Conservation (phyloP, 306 rosid genomes). For the Casuarina equisetifolia region DNA sequence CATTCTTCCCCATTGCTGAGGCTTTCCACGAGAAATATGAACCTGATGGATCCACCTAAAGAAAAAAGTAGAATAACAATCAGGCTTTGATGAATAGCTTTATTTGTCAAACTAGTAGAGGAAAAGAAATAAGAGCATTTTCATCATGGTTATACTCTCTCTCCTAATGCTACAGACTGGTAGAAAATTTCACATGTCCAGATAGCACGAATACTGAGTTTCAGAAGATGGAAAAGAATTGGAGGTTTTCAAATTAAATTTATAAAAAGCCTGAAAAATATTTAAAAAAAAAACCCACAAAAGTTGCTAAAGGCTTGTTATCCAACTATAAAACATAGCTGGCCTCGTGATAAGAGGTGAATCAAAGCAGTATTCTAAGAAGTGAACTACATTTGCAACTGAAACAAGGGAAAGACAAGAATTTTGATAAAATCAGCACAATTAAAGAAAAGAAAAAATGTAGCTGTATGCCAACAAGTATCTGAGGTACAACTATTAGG, state of each 20-base stretch:
- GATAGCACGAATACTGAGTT: neutral
- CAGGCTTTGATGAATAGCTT: neutral
- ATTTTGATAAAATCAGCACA: no score
- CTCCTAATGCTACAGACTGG: neutral
- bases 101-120: neutral
- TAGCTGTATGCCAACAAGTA: neutral
- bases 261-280: neutral
- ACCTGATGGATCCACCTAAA: conserved; percentile 96
- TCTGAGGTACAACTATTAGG: neutral
- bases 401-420: neutral
- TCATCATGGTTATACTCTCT: neutral
- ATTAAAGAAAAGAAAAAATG: neutral
- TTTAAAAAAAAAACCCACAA: neutral
- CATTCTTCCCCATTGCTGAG: conserved; percentile 98
- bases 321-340: neutral
- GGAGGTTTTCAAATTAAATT: no score
- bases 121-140: neutral
- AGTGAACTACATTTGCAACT: neutral
- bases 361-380: neutral
- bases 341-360: neutral
- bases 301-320: neutral
- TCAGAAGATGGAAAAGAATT: neutral
- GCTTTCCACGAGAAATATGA: conserved; percentile 98
- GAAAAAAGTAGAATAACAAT: conserved; percentile 1
- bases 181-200: neutral